Evolutionary conservation across 306 rosid species (phyloP).

Genomic region (Ceratonia siliqua): DNA sequence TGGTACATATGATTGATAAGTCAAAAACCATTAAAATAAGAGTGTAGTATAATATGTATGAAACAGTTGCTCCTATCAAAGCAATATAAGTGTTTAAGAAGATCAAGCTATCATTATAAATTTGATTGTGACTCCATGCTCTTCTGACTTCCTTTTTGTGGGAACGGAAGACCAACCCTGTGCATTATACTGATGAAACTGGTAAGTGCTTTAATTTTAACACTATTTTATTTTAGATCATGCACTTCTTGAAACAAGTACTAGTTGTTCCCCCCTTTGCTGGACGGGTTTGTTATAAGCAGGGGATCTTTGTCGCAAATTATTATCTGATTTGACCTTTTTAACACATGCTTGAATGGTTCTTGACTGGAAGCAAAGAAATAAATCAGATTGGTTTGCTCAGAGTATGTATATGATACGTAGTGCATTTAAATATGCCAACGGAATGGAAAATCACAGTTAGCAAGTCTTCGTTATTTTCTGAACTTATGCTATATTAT

Average conservation of each 20-base stretch:
- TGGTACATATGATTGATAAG: slow-evolving; percentile 15
- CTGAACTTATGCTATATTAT: background rate
- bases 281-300: background rate
- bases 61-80: background rate
- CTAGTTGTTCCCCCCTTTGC: background rate
- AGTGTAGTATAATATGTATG: background rate
- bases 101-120: slow-evolving; percentile 5
- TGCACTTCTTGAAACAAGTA: background rate
- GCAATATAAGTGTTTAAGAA: background rate
- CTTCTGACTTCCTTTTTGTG: background rate
- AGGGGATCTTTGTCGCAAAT: background rate
- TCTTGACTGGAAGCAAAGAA: background rate
- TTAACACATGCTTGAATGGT: background rate
- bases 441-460: background rate
- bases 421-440: background rate
- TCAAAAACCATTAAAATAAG: background rate
- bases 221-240: background rate
- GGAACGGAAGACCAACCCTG: background rate
- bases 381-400: background rate
- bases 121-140: background rate
- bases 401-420: background rate
- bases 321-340: background rate
- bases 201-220: background rate
- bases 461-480: background rate
- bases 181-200: background rate